phyloP scores from a whole-genome alignment of 495 filamentous ascomycete genomes.

The Xylaria flabelliformis region DNA sequence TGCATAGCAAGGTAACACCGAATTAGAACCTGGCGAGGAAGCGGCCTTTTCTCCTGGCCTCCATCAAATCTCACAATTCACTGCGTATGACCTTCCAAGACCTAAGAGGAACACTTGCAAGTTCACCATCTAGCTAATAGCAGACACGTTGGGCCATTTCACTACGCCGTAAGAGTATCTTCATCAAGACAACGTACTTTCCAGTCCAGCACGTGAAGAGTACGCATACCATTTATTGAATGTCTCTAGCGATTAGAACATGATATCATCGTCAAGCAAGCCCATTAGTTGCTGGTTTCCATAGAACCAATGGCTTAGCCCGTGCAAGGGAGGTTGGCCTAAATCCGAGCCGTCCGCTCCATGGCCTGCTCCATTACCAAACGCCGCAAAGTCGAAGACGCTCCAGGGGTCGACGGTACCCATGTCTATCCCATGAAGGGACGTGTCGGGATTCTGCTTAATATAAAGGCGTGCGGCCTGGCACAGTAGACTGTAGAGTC shows the following conservation, averaged over 20 bases:
- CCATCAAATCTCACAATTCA: background rate
- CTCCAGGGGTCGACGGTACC: background rate
- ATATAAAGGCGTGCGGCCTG: slow-evolving; percentile 36
- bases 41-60: background rate
- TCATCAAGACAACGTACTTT: background rate
- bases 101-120: background rate
- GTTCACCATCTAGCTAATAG: background rate
- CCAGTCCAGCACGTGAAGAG: background rate
- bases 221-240: background rate
- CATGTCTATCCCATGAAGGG: background rate
- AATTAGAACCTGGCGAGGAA: background rate
- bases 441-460: slow-evolving; percentile 12
- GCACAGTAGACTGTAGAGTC: slow-evolving; percentile 38
- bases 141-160: background rate
- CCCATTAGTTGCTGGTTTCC: slow-evolving; percentile 39
- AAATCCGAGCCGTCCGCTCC: background rate
- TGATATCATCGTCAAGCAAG: slow-evolving; percentile 35
- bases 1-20: slow-evolving; percentile 5
- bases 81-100: background rate
- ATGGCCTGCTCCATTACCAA: background rate
- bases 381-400: slow-evolving; percentile 20
- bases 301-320: slow-evolving; percentile 37
- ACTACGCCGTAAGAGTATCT: background rate
- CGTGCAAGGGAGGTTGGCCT: slow-evolving; percentile 17
- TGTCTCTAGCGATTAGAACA: slow-evolving; percentile 3